Percentiles rank a stretch among this genome's conserved stretches.
phyloP scores from a whole-genome alignment of 169 alveolate species.

The Condylostoma magnum region DNA sequence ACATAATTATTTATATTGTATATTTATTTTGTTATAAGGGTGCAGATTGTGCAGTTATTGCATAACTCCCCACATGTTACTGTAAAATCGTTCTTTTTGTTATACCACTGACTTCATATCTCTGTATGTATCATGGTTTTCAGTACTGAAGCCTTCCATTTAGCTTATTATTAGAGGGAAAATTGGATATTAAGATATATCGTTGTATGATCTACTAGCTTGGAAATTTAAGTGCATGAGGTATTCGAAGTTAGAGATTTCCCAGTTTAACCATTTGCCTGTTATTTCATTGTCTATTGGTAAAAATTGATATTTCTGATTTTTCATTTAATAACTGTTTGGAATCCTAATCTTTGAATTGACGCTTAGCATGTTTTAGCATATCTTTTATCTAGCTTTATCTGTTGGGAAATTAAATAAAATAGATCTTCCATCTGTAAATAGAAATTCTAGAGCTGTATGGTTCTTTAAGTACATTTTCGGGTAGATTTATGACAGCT shows the following conservation, averaged over 20 bases:
- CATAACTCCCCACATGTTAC: too few species aligned
- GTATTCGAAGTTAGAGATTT: conserved; percentile 93
- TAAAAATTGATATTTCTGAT: neutral
- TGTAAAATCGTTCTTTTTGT: too few species aligned
- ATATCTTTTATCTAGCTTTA: neutral
- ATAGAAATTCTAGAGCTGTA: conserved; percentile 6
- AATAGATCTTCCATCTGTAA: conserved; percentile 3
- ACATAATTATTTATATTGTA: too few species aligned
- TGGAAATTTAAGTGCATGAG: conserved; percentile 90
- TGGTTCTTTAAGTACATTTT: neutral
- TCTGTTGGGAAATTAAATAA: neutral
- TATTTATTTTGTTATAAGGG: too few species aligned
- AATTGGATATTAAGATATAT: conserved; percentile 95
- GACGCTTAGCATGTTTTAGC: too few species aligned
- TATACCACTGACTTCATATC: too few species aligned
- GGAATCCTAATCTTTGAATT: too few species aligned
- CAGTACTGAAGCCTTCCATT: too few species aligned
- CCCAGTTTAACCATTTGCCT: conserved; percentile 86
- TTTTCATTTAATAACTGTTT: neutral
- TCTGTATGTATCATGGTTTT: too few species aligned
- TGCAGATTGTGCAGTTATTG: too few species aligned
- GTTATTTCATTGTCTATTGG: neutral
- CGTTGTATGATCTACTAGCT: conserved; percentile 93
- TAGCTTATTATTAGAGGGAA: conserved; percentile 92
- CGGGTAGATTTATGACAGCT: neutral